Base-by-base conservation (phyloP, 2,329 filamentous ascomycete genomes). In the Myriosclerotinia duriaeana region DNA sequence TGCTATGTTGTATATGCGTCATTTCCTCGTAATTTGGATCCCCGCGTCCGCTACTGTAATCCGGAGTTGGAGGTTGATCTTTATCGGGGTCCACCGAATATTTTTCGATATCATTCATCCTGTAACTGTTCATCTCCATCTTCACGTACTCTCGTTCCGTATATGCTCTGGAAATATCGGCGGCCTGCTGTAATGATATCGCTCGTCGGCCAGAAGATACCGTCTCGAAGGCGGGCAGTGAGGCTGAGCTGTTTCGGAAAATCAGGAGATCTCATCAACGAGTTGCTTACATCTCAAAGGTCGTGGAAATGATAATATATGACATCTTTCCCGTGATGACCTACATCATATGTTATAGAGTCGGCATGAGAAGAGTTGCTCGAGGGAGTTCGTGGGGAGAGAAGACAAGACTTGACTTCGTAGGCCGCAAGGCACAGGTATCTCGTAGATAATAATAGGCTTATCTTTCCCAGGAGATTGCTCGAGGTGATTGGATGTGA, bases 21-120 rank as follows among this genome's bases (percentile, higher is more conserved):
- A 71, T 70, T 50, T 72, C 72, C 46, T 74, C 73, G 36, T 66
- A 72, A 36, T 71, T 72, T 40, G 71, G 69, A 46, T 67, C 68
- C 12, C 69, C 68, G 40, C 67, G 70, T 38, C 67, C 65, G n/a
- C 68, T 71, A 36, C 66, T 67, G 50, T 72, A 69, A 52, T 68
- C 70, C 20, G 70, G 70, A 34, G 63, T 67, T 38, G 48, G 40
- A 17, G 67, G 44, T 38, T 36, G 56, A 14, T 68, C 65, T 42
- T 66, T 69, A 46, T 70, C 60, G 3, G 64, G 54, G 20, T 60
- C 52, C 20, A 36, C 26, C 17, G 48, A 67, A 17, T 63, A 53
- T 40, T 70, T 69, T 54, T 70, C 70, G 14, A 68, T 54, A 34
- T 71, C 65, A n/a, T 56, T 62, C 64, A 61, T 52, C 48, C 38